Evolutionary conservation across 2,329 filamentous ascomycete genomes (phyloP).

Genomic region (Pseudocercospora eumusae): DNA sequence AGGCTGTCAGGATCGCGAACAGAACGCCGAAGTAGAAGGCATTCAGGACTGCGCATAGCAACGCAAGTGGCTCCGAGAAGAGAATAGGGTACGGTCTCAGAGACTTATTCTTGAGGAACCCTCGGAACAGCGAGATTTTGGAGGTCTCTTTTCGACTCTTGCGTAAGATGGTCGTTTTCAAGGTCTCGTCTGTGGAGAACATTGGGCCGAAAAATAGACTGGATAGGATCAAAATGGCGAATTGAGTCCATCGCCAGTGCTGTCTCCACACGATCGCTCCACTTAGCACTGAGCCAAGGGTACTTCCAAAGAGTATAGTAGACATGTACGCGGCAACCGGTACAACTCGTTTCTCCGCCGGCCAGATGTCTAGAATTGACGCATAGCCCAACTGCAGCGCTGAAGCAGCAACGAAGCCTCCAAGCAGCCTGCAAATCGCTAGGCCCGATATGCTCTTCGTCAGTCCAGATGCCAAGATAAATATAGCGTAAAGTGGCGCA

Average conservation of each 20-base stretch:
- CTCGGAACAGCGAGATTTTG: conserved; percentile 1
- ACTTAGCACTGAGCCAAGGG: conserved; percentile 45
- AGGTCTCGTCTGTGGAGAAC: conserved; percentile 55
- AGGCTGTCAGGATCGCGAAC: conserved; percentile 29
- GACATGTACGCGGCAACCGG: conserved; percentile 39
- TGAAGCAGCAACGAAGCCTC: conserved; percentile 38
- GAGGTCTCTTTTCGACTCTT: conserved; percentile 26
- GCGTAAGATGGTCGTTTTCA: conserved; percentile 49
- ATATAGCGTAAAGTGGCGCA: conserved; percentile 63
- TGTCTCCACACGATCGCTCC: conserved; percentile 44
- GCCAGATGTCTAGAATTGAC: conserved; percentile 43
- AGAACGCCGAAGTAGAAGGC: conserved; percentile 29
- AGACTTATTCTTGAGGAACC: conserved; percentile 31
- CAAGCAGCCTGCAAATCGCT: conserved; percentile 63
- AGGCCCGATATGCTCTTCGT: conserved; percentile 68
- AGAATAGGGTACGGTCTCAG: conserved; percentile 32
- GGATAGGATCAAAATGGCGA: conserved; percentile 43
- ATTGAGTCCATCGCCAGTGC: conserved; percentile 45
- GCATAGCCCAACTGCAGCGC: conserved; percentile 43
- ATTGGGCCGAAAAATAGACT: conserved; percentile 40
- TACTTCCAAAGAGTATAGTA: conserved; percentile 42
- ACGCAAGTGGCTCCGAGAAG: conserved; percentile 36
- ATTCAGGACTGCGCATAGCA: conserved; percentile 19
- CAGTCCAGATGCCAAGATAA: conserved; percentile 47
- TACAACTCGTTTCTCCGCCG: conserved; percentile 34